Evolutionary conservation across 345 rosid genomes (phyloP).

Genomic region (Camelina hispida): DNA sequence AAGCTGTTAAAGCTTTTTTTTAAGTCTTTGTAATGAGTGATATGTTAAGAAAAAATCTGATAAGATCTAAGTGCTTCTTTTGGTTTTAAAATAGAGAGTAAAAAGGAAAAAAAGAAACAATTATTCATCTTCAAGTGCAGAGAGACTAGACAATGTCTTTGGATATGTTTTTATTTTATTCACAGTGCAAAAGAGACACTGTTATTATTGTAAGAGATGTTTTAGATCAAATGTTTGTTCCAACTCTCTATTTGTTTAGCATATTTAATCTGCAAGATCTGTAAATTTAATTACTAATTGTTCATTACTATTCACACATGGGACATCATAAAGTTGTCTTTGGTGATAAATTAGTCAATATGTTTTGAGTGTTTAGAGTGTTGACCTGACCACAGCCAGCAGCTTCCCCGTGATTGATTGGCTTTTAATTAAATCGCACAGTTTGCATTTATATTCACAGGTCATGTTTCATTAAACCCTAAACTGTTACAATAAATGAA

Average conservation of each 20-base stretch:
- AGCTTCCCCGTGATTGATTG: conserved; percentile 23
- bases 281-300: conserved; percentile 31
- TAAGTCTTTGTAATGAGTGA: conserved; percentile 34
- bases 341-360: conserved; percentile 14
- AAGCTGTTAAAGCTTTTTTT: conserved; percentile 7
- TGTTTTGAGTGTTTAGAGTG: background rate
- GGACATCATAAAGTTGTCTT: conserved; percentile 31
- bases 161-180: conserved; percentile 21
- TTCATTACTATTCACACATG: conserved; percentile 29
- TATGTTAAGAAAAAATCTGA: conserved; percentile 30
- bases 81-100: conserved; percentile 19
- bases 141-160: conserved; percentile 17
- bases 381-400: conserved; percentile 19
- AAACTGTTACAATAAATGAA: background rate
- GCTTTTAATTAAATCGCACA: background rate
- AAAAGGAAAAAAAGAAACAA: conserved; percentile 23
- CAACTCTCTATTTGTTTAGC: background rate
- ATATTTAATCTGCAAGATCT: conserved; percentile 35
- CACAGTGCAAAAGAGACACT: conserved; percentile 24
- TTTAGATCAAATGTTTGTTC: conserved; percentile 45
- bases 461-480: background rate
- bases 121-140: conserved; percentile 34
- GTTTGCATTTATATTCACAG: too few relatives aligned
- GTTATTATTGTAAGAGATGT: conserved; percentile 39
- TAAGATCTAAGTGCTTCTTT: conserved; percentile 36